phyloP scores from a whole-genome alignment of 768 basidiomycete genomes.

The Inosperma sp. region DNA sequence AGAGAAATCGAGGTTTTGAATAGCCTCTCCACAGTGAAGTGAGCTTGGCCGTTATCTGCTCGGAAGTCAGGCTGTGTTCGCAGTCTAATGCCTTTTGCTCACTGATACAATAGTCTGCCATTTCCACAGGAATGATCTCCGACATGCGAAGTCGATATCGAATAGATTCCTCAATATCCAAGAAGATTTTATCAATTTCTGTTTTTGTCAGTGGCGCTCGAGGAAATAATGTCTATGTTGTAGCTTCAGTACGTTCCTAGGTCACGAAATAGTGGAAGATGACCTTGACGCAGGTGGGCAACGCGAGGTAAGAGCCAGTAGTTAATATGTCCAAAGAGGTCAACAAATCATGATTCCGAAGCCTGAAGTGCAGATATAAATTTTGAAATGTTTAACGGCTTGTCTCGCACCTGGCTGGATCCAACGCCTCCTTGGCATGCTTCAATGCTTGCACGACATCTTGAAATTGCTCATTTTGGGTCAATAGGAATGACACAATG shows the following conservation, averaged over 20 bases:
- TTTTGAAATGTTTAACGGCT: neutral
- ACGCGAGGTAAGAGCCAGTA: constrained; percentile 76
- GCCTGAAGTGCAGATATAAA: constrained; percentile 36
- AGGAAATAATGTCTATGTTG: constrained; percentile 64
- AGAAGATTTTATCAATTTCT: constrained; percentile 60
- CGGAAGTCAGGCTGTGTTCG: constrained; percentile 15
- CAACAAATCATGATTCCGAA: constrained; percentile 89
- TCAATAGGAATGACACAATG: constrained; percentile 80
- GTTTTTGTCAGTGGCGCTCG: constrained; percentile 59
- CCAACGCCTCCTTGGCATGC: constrained; percentile 63
- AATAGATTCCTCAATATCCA: constrained; percentile 71
- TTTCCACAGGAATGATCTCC: constrained; percentile 79
- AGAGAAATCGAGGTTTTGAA: constrained; percentile 75
- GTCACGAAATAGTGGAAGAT: constrained; percentile 9
- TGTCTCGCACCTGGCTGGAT: constrained; percentile 64
- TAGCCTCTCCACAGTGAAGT: constrained; percentile 66
- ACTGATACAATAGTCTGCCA: constrained; percentile 69
- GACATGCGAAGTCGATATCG: constrained; percentile 73
- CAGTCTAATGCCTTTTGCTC: constrained; percentile 12
- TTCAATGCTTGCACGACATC: constrained; percentile 58
- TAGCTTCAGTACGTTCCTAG: constrained; percentile 1
- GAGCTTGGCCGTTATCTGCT: constrained; percentile 71
- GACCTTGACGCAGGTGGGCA: constrained; percentile 81
- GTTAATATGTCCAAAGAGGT: constrained; percentile 89
- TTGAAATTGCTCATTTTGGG: constrained; percentile 82